Conservation (phyloP, 305 asterid genomes). For the Caryopteris hybrid region DNA sequence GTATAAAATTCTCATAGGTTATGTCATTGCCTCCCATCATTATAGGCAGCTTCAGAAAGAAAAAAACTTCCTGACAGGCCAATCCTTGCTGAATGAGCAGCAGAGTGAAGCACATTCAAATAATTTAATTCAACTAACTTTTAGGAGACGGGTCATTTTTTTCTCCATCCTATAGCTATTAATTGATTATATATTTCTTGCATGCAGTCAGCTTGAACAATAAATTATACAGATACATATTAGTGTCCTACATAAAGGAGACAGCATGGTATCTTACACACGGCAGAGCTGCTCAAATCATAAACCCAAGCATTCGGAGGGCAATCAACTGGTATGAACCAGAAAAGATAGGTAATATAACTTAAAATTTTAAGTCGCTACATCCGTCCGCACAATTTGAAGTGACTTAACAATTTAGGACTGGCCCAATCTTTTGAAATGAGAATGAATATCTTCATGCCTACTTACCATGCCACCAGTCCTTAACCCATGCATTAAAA, state of each 20-base stretch:
- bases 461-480: constrained; percentile 7
- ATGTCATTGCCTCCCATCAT: neutral
- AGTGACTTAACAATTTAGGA: neutral
- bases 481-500: constrained; percentile 6
- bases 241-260: neutral
- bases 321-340: neutral
- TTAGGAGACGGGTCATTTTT: neutral
- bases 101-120: neutral
- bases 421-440: neutral
- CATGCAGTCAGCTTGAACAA: neutral
- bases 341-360: neutral
- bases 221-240: neutral
- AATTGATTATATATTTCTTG: neutral
- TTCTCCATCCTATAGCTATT: neutral
- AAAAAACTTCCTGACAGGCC: neutral
- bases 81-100: neutral
- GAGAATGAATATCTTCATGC: neutral
- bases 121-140: neutral
- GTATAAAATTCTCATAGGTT: neutral
- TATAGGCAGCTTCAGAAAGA: constrained; percentile 3
- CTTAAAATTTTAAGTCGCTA: neutral
- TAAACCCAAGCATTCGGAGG: neutral
- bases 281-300: neutral
- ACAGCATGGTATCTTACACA: neutral
- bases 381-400: too few relatives aligned